Percentiles rank a stretch among this genome's conserved stretches.
Conservation (phyloP, 2,329 filamentous ascomycete species). For the Trichoderma sp. region DNA sequence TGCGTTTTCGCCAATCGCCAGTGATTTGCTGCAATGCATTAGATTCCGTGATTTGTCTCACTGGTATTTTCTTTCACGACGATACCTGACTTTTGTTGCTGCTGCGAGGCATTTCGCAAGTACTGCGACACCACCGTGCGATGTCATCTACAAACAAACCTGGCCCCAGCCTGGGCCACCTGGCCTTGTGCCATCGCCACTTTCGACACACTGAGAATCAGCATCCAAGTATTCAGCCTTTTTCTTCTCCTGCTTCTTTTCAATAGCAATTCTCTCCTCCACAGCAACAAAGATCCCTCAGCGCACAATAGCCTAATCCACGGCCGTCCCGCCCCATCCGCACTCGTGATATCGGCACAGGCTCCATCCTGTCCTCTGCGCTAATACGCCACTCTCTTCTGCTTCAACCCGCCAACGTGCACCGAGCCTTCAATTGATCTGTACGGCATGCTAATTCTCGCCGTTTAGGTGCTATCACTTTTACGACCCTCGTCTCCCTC, state of each 20-base stretch:
- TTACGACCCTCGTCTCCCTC: not conserved
- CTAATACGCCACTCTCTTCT: not conserved
- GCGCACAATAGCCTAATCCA: not conserved
- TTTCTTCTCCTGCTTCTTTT: too few relatives aligned
- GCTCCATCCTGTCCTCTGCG: not conserved
- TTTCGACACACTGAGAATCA: not conserved
- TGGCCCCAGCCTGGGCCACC: not conserved
- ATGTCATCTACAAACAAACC: not conserved
- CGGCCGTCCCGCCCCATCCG: not conserved
- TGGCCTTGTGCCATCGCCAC: not conserved
- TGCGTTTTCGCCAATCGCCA: not conserved
- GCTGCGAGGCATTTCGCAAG: not conserved
- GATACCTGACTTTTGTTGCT: not conserved
- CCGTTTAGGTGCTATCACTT: not conserved
- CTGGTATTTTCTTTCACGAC: not conserved
- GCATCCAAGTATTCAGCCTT: not conserved
- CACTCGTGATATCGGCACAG: not conserved
- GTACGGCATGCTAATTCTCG: not conserved
- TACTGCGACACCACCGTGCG: not conserved
- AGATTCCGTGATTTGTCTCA: not conserved
- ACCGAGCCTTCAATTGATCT: not conserved
- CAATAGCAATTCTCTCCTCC: not conserved
- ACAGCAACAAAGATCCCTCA: not conserved
- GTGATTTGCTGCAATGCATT: not conserved
- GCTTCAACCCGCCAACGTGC: slow-evolving; percentile 2